Conservation (phyloP, 805 yeast species). For the Vanderwaltozyma polyspora region DNA sequence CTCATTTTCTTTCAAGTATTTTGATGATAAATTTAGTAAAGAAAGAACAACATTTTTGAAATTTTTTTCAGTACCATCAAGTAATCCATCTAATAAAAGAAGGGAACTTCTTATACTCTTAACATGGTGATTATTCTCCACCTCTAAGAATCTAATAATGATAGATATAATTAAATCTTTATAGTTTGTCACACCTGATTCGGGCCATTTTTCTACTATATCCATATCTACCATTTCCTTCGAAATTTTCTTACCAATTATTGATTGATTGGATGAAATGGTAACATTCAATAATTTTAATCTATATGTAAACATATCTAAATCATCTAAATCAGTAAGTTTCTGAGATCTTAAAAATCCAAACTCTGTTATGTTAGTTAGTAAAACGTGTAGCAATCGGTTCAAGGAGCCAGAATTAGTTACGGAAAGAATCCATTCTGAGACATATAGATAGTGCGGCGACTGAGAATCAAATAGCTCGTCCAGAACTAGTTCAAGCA, state of each 20-base stretch:
- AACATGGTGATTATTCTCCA: constrained; percentile 25
- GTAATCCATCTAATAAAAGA: constrained; percentile 33
- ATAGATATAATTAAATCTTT: constrained; percentile 42
- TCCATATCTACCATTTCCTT: constrained; percentile 51
- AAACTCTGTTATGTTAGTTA: constrained; percentile 41
- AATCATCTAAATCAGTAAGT: constrained; percentile 43
- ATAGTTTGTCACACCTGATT: constrained; percentile 41
- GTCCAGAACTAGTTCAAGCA: constrained; percentile 59
- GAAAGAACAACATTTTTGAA: constrained; percentile 36
- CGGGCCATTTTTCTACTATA: constrained; percentile 5
- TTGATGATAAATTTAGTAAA: constrained; percentile 30
- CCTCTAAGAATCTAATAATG: constrained; percentile 35
- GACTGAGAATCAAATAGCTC: constrained; percentile 37
- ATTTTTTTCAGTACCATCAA: constrained; percentile 48
- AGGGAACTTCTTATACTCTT: constrained; percentile 35
- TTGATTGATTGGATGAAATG: constrained; percentile 34
- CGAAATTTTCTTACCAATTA: constrained; percentile 38
- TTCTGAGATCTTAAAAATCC: constrained; percentile 24
- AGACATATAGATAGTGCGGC: constrained; percentile 33
- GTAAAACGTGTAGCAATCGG: constrained; percentile 47
- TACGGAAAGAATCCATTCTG: constrained; percentile 38
- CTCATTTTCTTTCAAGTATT: constrained; percentile 15
- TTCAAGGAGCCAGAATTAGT: constrained; percentile 45
- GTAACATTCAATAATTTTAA: constrained; percentile 43
- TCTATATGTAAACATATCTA: constrained; percentile 51